Percentiles rank a stretch among this genome's conserved stretches.
phyloP scores from a whole-genome alignment of 2,329 filamentous ascomycete species.

The Clonostachys chloroleuca region DNA sequence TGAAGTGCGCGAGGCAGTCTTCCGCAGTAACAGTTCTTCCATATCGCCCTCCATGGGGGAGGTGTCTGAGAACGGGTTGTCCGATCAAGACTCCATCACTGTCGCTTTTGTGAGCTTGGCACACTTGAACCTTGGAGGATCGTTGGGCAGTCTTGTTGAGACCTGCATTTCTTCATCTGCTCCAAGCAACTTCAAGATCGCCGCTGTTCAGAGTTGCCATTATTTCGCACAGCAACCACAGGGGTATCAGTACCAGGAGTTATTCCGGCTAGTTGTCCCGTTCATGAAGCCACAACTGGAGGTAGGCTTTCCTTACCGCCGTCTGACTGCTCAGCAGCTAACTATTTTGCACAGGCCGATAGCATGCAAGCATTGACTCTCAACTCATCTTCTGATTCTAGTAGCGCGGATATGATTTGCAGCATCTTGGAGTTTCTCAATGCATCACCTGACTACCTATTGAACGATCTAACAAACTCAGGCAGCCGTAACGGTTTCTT shows the following conservation, averaged over 20 bases:
- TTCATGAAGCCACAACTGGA: slow-evolving; percentile 54
- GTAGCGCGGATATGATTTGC: slow-evolving; percentile 15
- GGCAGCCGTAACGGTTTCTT: slow-evolving; percentile 27
- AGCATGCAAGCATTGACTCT: neutral
- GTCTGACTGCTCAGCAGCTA: too few relatives aligned
- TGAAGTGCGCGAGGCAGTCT: slow-evolving; percentile 62
- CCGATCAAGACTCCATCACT: slow-evolving; percentile 62
- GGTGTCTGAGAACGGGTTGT: slow-evolving; percentile 36
- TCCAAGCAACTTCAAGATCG: slow-evolving; percentile 57
- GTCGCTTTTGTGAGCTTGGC: slow-evolving; percentile 62
- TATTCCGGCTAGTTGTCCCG: slow-evolving; percentile 50
- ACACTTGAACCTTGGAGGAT: slow-evolving; percentile 56
- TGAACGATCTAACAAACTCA: slow-evolving; percentile 19
- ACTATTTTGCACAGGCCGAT: neutral
- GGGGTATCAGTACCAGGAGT: slow-evolving; percentile 41
- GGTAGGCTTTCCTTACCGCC: slow-evolving; percentile 27
- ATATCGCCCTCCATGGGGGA: slow-evolving; percentile 1
- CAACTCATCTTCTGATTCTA: slow-evolving; percentile 1
- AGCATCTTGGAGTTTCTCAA: slow-evolving; percentile 53
- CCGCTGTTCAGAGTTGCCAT: slow-evolving; percentile 57
- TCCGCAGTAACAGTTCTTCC: slow-evolving; percentile 33
- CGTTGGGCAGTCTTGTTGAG: slow-evolving; percentile 50
- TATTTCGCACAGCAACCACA: slow-evolving; percentile 54
- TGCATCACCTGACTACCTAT: slow-evolving; percentile 33
- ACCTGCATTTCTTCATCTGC: slow-evolving; percentile 52